Base-by-base conservation (phyloP, 2,329 filamentous ascomycete species). In the Dactylellina cionopaga region DNA sequence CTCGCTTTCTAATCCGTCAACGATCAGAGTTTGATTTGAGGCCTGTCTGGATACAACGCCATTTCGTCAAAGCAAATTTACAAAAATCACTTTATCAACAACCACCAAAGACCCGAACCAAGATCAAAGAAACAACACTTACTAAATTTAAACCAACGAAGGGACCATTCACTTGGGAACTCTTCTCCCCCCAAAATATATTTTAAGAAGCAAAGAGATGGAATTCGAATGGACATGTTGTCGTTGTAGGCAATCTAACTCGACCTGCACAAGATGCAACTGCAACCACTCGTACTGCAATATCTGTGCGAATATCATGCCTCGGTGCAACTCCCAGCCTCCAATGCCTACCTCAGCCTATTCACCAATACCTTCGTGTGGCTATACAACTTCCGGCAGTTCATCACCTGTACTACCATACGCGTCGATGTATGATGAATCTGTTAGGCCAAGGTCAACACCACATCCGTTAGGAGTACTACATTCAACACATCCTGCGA, bases 221-320 rank as follows among this genome's bases (percentile, higher is more conserved):
- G 68, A 72, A 59, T 72, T 72, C 59, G 68, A 72, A 72, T 72
- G 68, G 68, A 72, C 68, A 49, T 72, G 68, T 59, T 72, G 68
- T 51, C 59, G 68, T 24, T 72, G 68, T 54, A 55, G 59, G 52
- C 68, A 65, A 52, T 64, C 59, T 19, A 72, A 72, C 68, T 59
- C 59, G 37, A 72, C 52, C n/a, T 72, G 68, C 39, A 72, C 68
- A 11, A 46, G 68, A 39, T 72, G 68, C 59, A 65, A 52, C 59
- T 72, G 68, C 51, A 65, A 72, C 43, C 68, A 72, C 46, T 72
- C 68, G 2, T 72, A 72, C 43, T 72, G 68, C 52, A 72, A 72
- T 31, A 49, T 72, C n/a, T 72, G 68, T 27, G 68, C 68, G 44
- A 65, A 72, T 43, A 56, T 54, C 33, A 15, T 59, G 15, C 59